Evolutionary conservation across 1,284 basidiomycete species (phyloP), one percentile per base, ranked within the genome.

Genomic region (Trichosporon sp.): DNA sequence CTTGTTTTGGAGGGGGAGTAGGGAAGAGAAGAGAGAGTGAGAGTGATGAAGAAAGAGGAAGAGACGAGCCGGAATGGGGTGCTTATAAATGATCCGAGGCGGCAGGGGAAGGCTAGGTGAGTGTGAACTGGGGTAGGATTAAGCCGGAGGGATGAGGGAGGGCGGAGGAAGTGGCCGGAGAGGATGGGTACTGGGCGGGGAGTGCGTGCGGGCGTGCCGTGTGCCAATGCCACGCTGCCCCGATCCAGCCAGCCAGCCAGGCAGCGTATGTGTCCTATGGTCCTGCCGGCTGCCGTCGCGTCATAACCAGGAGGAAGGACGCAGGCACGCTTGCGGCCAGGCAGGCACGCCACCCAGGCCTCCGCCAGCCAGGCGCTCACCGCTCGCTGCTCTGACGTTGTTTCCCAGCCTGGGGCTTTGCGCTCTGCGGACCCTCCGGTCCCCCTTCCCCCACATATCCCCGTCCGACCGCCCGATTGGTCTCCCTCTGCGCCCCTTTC

Each of bases 1-100:
- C 44, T 67, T 63, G 65, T 62, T 67, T 71, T 70, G 67, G 66
- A 63, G 47, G 62, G 66, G 44, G 53, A 47, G 56, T 64, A 62
- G 44, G 31, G 23, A 25, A 64, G 58, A 12, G 47, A 64, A 60
- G 67, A 68, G 63, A 68, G 67, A 62, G 58, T 56, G 58, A 66
- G 31, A 56, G 64, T 31, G 65, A 42, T 66, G 65, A 38, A 62
- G 56, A 62, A 38, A 60, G 34, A 44, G 56, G 8, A 58, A 27
- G 23, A 56, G 47, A 38, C 21, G 34, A 25, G n/a, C 18, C 56
- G 56, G 56, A 60, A n/a, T 18, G 23, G 27, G 56, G 56, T 60
- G 56, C 56, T 60, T 60, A 47, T 64, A 47, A 31, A 64, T 42
- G 62, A 38, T 64, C 23, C 34, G 62, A 12, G 21, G 42, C 47